phyloP scores from a whole-genome alignment of 257 asterid species.

The Linderniella brevidens region DNA sequence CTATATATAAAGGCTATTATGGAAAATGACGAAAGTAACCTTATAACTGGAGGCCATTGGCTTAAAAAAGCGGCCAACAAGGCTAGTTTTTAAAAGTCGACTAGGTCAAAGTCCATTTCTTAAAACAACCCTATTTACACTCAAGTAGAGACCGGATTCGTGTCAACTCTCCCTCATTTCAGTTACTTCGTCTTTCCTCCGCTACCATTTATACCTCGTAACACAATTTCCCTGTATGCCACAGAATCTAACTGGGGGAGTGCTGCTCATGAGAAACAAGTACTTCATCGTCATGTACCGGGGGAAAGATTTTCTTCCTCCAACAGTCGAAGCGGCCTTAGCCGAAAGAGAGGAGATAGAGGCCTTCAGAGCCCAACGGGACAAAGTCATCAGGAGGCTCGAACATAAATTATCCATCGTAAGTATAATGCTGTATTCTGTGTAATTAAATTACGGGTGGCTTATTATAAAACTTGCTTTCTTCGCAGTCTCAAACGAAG shows the following conservation, averaged over 20 bases:
- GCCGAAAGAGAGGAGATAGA: slow-evolving; percentile 51
- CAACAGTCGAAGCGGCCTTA: slow-evolving; percentile 67
- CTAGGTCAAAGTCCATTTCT: too few relatives aligned
- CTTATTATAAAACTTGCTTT: too few relatives aligned
- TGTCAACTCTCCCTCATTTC: too few relatives aligned
- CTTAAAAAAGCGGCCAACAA: too few relatives aligned
- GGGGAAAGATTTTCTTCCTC: slow-evolving; percentile 91
- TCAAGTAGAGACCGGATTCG: too few relatives aligned
- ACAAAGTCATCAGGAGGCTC: slow-evolving; percentile 55
- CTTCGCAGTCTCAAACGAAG: slow-evolving; percentile 71
- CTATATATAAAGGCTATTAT: too few relatives aligned
- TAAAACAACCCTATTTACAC: too few relatives aligned
- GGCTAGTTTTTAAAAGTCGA: too few relatives aligned
- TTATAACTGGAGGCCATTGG: too few relatives aligned
- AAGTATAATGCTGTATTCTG: slow-evolving; percentile 28
- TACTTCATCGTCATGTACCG: slow-evolving; percentile 85
- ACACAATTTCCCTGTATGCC: slow-evolving; percentile 11
- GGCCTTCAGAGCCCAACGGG: slow-evolving; percentile 54
- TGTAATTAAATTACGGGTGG: too few relatives aligned
- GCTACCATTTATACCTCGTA: slow-evolving; percentile 3
- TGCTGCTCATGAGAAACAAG: slow-evolving; percentile 81
- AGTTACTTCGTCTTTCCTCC: too few relatives aligned
- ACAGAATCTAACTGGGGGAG: slow-evolving; percentile 86
- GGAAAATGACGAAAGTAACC: too few relatives aligned
- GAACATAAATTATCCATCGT: slow-evolving; percentile 81